Conservation (phyloP, 331 rosid genomes). For the Cydonia oblonga region DNA sequence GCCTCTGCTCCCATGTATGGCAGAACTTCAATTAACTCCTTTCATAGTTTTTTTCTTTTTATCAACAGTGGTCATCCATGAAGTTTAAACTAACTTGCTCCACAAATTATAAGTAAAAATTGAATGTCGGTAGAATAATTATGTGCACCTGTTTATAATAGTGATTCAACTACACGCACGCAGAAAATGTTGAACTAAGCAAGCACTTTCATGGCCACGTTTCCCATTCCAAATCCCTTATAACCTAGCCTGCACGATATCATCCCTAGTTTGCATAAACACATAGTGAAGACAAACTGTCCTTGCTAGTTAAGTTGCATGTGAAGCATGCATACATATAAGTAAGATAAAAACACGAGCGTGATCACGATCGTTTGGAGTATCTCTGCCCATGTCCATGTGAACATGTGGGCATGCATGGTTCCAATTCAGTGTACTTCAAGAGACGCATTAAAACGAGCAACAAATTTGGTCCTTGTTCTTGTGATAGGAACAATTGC, state of each 20-base stretch:
- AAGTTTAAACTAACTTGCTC: background rate
- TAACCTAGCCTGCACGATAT: background rate
- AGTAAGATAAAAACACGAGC: background rate
- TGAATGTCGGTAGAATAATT: background rate
- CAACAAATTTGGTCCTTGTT: background rate
- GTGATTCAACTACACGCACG: background rate
- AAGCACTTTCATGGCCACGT: background rate
- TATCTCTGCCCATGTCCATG: slow-evolving; percentile 2
- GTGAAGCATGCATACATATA: background rate
- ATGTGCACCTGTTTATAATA: background rate
- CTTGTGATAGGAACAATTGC: slow-evolving; percentile 4
- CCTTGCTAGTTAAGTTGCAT: background rate
- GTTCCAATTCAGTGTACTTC: background rate
- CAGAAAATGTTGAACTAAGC: background rate
- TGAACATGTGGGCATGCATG: background rate
- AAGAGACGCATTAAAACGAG: background rate
- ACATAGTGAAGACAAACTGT: too few species aligned
- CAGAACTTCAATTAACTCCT: background rate
- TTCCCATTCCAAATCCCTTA: background rate
- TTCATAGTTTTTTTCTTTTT: too few species aligned
- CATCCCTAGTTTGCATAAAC: background rate
- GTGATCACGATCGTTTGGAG: background rate
- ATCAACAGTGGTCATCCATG: background rate
- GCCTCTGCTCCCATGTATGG: background rate
- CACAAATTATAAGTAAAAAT: background rate